Evolutionary conservation across 495 filamentous ascomycete genomes (phyloP).

Genomic region (Haplographium delicatum): DNA sequence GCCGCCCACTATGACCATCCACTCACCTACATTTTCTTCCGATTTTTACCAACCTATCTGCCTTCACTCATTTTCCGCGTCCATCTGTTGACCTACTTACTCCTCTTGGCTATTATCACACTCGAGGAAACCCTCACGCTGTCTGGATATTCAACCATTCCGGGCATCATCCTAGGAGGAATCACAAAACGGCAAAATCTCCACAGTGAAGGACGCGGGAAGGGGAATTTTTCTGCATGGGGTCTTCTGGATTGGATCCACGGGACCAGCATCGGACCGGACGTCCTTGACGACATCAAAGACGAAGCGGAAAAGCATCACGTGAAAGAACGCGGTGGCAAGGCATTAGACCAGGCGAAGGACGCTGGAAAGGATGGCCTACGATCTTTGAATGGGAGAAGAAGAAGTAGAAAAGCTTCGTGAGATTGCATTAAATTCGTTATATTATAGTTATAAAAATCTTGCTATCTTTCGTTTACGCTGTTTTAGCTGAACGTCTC

Average conservation of each 20-base stretch:
- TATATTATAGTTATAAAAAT: not conserved
- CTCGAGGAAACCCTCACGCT: conserved; percentile 72
- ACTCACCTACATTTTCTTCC: conserved; percentile 59
- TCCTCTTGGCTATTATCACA: conserved; percentile 62
- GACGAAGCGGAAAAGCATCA: conserved; percentile 55
- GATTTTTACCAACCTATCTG: conserved; percentile 67
- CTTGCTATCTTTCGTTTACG: not conserved
- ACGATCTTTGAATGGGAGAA: conserved; percentile 22
- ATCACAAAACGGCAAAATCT: conserved; percentile 64
- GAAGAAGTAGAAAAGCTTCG: conserved; percentile 13
- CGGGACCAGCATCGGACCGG: conserved; percentile 59
- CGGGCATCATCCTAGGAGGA: conserved; percentile 69
- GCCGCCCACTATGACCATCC: conserved; percentile 79
- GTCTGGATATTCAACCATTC: conserved; percentile 71
- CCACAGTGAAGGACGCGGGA: conserved; percentile 55
- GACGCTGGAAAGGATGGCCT: conserved; percentile 33
- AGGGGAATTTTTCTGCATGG: conserved; percentile 74
- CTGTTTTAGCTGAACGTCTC: too few relatives aligned
- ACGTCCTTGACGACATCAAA: conserved; percentile 50
- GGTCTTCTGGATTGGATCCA: conserved; percentile 72
- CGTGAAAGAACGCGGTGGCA: conserved; percentile 42
- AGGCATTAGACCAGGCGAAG: conserved; percentile 31
- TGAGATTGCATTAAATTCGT: not conserved
- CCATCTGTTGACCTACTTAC: conserved; percentile 75
- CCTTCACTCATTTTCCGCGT: conserved; percentile 60